Evolutionary conservation across 164 flowering plant species (phyloP), one percentile per base, ranked within the genome.

Genomic region (Liriodendron chinense): DNA sequence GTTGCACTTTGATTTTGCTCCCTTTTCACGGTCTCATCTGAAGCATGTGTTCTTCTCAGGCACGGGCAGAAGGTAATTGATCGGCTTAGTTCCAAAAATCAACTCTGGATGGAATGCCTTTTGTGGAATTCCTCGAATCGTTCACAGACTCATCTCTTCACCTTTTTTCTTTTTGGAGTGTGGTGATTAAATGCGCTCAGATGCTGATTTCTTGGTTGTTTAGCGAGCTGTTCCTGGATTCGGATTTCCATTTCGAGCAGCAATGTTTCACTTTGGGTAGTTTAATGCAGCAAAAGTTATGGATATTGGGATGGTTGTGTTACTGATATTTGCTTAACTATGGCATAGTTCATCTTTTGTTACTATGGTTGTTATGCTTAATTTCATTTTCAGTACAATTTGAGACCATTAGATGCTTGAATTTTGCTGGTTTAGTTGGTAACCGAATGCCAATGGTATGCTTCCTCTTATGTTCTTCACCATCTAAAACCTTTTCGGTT

Each of bases 41-140:
- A 72, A 72, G 68, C 24, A 59, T 21, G 24, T 34, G 34, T 13
- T 28, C 66, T 43, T 72, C 47, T 21, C 74, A 72, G 74, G 74
- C 67, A 43, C 74, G 67, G 9, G 61, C 74, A 0, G 74, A 65
- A 61, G 47, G 67, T n/a, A 49, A 21, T 62, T 72, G 74, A 72
- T 72, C 0, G 13, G 59, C 59, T 53, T 12, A 53, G 59, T 53
- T 53, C 59, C 59, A 53, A 16, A 53, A 53, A 53, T 53, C 3
- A 53, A 53, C 13, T 10, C 13, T 10, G 18, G 16, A 53, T 53
- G 59, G 59, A 10, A 53, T 53, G 59, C 16, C 18, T 16, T 12
- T 0, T 2, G 59, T 53, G 59, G 59, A 53, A 53, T 2, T 16
- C 18, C 0, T 53, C 16, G 12, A 53, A 53, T 53, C 59, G 59